These are phyloP conservation scores for Thymus mandschuricus DNA, from an alignment of 257 asterid genomes.

Conservation along the genomic window DNA sequence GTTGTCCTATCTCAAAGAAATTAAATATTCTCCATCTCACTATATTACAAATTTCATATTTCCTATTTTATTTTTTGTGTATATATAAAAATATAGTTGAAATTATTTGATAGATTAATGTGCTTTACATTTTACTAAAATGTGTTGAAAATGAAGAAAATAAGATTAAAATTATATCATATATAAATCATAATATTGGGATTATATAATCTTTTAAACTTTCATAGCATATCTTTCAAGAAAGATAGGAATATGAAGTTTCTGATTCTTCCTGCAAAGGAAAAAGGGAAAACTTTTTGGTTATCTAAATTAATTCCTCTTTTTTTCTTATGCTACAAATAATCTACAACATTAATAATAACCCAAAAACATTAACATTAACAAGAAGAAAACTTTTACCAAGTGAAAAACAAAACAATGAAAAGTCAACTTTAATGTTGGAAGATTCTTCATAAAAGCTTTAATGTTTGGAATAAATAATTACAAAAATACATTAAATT, in stretches of 20 bases:
- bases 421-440: neutral
- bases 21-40: neutral
- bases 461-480: neutral
- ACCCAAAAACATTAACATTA: too few species aligned
- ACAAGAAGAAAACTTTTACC: neutral
- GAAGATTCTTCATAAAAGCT: neutral
- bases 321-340: neutral
- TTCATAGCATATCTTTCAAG: constrained; percentile 35
- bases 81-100: neutral
- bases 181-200: neutral
- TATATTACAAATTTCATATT: neutral
- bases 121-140: neutral
- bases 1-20: neutral
- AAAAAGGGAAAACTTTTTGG: constrained; percentile 20
- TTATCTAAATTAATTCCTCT: neutral
- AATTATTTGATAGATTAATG: neutral
- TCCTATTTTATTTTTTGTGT: neutral
- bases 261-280: constrained; percentile 37
- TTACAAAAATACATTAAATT: neutral
- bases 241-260: constrained; percentile 49
- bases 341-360: too few species aligned
- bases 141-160: neutral
- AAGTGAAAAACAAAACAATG: neutral
- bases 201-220: neutral
- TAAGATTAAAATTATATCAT: neutral